Base-by-base conservation (phyloP, 805 yeast species). In the Cyberlindnera japonica region DNA sequence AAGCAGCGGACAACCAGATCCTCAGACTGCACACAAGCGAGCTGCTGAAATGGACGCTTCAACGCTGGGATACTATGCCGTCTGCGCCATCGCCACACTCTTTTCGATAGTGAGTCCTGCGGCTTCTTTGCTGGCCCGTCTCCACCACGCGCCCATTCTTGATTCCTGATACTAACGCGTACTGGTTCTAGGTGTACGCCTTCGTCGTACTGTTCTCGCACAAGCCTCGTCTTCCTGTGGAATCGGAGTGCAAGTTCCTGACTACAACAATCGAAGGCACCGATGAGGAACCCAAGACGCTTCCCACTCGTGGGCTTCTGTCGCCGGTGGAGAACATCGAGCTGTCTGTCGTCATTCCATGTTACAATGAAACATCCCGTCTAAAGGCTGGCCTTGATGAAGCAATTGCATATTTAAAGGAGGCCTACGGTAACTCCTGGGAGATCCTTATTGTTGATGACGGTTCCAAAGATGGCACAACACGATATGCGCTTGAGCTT, bases 401-500 rank as follows among this genome's bases (percentile, higher is more conserved):
- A 41, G 69, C 86, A 1, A 68, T 85, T 23, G 72, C 59, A 3
- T 77, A 72, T 49, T 65, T 91, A 45, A 57, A 69, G 27, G 22
- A 41, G 5, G 50, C 64, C 6, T 64, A 67, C 45, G 48, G 58
- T 2, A 55, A 61, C 33, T 51, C 67, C 44, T 88, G 77, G 72
- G 99, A 93, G 63, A 77, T 93, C 35, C 43, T 93, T 20, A 71
- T 93, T 16, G 90, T 93, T 13, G 98, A 93, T 64, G 99, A 93
- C 63, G 96, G 96, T 5, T 85, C 95, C 5, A 68, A 57, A 29
- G 99, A 93, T 63, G 80, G 81, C 3, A 91, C 98, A 0, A 75
- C 79, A 13, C 73, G 74, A 21, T 82, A 69, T 55, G 95, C 95
- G 11, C 58, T 93, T 28, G 59, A 69, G n/a, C 71, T 83, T 59